These are phyloP conservation scores for Tetrahymena malaccensis DNA, from an alignment of 73 alveolate species.

Conservation along the genomic window DNA sequence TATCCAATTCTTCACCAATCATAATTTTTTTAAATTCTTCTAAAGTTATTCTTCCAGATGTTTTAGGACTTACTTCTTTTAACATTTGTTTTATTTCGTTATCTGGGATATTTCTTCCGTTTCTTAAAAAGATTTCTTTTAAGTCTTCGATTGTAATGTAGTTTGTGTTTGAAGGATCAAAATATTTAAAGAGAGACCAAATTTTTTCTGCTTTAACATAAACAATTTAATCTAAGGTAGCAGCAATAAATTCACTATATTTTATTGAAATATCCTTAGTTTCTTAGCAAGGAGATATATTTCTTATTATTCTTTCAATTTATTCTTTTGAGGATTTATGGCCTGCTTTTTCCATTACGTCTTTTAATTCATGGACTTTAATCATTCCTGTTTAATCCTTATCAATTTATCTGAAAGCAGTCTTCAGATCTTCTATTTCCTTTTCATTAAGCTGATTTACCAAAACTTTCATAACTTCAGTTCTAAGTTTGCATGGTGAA, in stretches of 20 bases:
- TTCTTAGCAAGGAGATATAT: conserved; percentile 45
- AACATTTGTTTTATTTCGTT: conserved; percentile 23
- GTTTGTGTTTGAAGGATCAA: conserved; percentile 8
- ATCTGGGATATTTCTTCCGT: conserved; percentile 33
- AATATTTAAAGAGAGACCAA: conserved; percentile 36
- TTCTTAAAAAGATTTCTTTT: conserved; percentile 30
- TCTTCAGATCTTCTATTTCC: conserved; percentile 68
- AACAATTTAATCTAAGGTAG: conserved; percentile 20
- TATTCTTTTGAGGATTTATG: conserved; percentile 63
- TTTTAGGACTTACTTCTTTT: conserved; percentile 28
- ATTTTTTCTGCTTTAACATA: background rate
- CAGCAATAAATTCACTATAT: conserved; percentile 57
- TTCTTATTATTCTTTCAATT: conserved; percentile 53
- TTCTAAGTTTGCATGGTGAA: conserved; percentile 52
- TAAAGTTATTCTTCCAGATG: background rate
- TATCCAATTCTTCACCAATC: background rate
- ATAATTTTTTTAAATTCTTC: background rate
- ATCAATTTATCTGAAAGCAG: conserved; percentile 79
- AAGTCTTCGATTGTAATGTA: conserved; percentile 27
- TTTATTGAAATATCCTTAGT: conserved; percentile 34
- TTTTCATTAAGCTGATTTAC: conserved; percentile 55
- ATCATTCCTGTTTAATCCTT: conserved; percentile 83
- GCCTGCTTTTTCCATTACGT: conserved; percentile 55
- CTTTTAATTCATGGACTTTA: conserved; percentile 67
- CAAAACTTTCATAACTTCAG: conserved; percentile 57